Conservation (phyloP, 495 filamentous ascomycete genomes). For the Niebla homalea region DNA sequence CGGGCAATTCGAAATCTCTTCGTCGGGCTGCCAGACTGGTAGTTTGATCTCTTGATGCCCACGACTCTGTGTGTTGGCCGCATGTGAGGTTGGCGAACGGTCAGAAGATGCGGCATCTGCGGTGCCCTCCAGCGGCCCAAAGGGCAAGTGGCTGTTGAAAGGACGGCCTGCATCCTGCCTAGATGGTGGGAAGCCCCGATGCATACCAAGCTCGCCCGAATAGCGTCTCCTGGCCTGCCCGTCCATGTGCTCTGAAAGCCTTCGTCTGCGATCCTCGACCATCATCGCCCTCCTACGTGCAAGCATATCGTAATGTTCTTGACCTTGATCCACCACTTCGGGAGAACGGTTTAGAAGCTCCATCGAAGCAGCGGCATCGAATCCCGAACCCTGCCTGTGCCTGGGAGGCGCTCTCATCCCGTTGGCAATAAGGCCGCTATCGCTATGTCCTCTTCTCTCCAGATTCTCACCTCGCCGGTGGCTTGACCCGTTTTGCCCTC, state of each 20-base stretch:
- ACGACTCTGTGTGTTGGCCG: conserved; percentile 1
- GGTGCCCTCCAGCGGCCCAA: background rate
- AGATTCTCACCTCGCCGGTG: background rate
- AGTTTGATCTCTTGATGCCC: conserved; percentile 26
- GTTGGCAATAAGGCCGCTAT: conserved; percentile 10
- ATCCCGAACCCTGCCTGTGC: background rate
- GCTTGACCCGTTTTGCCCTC: background rate
- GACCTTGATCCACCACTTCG: background rate
- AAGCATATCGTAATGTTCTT: conserved; percentile 5
- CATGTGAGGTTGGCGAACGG: background rate
- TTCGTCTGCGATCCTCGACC: conserved; percentile 14
- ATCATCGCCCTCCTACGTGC: conserved; percentile 14
- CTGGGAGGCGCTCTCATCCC: background rate
- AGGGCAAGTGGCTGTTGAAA: background rate
- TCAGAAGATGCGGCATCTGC: no score
- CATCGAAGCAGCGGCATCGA: conserved; percentile 3
- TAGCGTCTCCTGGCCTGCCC: conserved; percentile 9
- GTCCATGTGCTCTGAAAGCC: conserved; percentile 10
- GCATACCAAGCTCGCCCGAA: background rate
- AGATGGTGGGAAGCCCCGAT: no score
- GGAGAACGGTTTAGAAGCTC: conserved; percentile 8
- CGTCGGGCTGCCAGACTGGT: conserved; percentile 78
- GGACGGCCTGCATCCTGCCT: no score
- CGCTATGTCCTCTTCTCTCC: conserved; percentile 16
- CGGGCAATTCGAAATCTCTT: conserved; percentile 62